Base-by-base conservation (phyloP, 1,284 basidiomycete genomes). In the Moesziomyces sp. region DNA sequence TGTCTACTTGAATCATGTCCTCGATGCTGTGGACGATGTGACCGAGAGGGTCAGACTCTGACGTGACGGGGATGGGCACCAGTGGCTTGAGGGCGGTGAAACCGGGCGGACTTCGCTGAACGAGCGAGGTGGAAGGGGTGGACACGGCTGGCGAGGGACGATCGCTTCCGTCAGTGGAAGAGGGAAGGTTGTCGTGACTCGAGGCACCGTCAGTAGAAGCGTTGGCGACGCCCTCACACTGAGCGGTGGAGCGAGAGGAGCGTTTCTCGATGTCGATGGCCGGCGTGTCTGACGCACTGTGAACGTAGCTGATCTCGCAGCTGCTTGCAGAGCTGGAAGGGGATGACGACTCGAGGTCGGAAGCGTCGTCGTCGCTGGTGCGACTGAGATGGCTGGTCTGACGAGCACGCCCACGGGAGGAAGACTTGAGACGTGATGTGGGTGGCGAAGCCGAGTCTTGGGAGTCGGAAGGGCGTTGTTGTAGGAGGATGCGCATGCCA, bases 401-500 rank as follows among this genome's bases (percentile, higher is more conserved):
- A 35, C 65, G 55, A 18, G 34, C 14, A 26, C 65, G 54, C 0
- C 55, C 48, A 5, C 54, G 55, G 24, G 23, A 38, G 13, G 43
- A 21, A 1, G 38, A 23, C 34, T 62, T 58, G 26, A 26, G 8
- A 16, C 24, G 30, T 3, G 51, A 13, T 1, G 42, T 28, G 28
- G 40, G 46, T 3, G 46, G 13, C 7, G 13, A 9, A 16, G 34
- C 42, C 3, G 46, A n/a, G 14, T 52, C 34, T 3, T 46, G 23
- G 6, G 46, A 30, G 11, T 24, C 45, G 18, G 46, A 35, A 10
- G 58, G 46, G 11, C 40, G 58, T n/a, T 66, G 58, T 11, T 62
- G 54, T 2, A 76, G 19, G 6, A 76, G 58, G 51, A 76, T 66
- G 50, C 73, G 64, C 59, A 76, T 63, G 19, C 70, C 73, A 35